Percentiles rank a stretch among this genome's conserved stretches.
Conservation (phyloP, 1,284 basidiomycete genomes). For the Ustilago cynodontis region DNA sequence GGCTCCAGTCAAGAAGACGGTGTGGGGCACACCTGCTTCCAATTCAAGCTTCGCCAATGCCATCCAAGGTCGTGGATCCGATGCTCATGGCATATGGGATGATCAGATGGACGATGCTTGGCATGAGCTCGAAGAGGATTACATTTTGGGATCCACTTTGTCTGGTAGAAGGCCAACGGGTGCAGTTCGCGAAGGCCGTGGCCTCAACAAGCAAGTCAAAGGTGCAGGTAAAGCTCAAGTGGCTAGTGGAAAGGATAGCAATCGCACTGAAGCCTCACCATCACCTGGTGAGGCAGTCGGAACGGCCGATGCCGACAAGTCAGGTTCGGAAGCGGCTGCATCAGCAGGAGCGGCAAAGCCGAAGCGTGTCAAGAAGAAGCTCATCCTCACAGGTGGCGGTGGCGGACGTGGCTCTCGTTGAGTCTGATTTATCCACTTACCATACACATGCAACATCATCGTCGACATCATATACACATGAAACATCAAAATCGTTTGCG, state of each 20-base stretch:
- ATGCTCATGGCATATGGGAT: constrained; percentile 40
- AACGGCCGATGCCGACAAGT: constrained; percentile 1
- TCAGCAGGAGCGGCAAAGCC: constrained; percentile 16
- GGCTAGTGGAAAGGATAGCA: background rate
- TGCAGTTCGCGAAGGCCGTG: constrained; percentile 33
- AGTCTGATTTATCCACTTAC: background rate
- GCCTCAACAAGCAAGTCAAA: constrained; percentile 32
- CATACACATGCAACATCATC: background rate
- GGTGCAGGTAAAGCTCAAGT: constrained; percentile 3
- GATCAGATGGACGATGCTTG: constrained; percentile 66
- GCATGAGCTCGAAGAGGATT: constrained; percentile 67
- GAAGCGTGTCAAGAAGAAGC: constrained; percentile 64
- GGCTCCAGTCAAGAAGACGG: constrained; percentile 53
- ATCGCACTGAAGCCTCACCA: background rate
- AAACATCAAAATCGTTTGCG: background rate
- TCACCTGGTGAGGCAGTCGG: background rate
- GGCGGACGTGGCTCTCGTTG: constrained; percentile 46
- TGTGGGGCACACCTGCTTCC: constrained; percentile 67
- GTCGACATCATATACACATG: background rate
- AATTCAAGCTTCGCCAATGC: constrained; percentile 48
- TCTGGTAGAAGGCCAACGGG: constrained; percentile 35
- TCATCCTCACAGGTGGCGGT: constrained; percentile 66
- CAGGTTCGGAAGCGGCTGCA: background rate
- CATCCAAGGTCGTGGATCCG: constrained; percentile 36
- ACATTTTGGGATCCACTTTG: constrained; percentile 54